Percentiles rank a stretch among this genome's conserved stretches.
phyloP scores from a whole-genome alignment of 1,139 yeast genomes.

The Scheffersomyces quercinus region DNA sequence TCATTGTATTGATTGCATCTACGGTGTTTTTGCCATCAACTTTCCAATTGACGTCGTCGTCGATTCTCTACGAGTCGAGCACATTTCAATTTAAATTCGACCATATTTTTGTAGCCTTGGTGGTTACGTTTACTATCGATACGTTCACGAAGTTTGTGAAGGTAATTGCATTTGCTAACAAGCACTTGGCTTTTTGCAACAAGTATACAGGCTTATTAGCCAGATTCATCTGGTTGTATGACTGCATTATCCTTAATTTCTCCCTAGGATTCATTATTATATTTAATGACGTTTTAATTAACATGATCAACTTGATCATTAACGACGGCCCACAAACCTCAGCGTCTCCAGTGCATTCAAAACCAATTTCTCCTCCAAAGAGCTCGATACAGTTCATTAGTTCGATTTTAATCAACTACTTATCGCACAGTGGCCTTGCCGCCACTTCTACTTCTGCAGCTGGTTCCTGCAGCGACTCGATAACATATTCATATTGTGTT shows the following conservation, averaged over 20 bases:
- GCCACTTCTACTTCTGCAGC: background rate
- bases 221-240: slow-evolving; percentile 26
- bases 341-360: slow-evolving; percentile 3
- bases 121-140: slow-evolving; percentile 15
- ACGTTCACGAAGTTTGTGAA: slow-evolving; percentile 11
- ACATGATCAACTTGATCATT: slow-evolving; percentile 14
- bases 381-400: slow-evolving; percentile 17
- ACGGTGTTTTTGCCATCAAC: slow-evolving; percentile 15
- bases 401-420: slow-evolving; percentile 16
- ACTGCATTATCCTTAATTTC: slow-evolving; percentile 17
- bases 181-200: slow-evolving; percentile 12
- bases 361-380: slow-evolving; percentile 1
- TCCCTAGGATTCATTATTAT: slow-evolving; percentile 16
- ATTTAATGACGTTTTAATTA: slow-evolving; percentile 25
- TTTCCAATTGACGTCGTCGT: slow-evolving; percentile 19
- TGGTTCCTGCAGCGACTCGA: slow-evolving; percentile 1
- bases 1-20: slow-evolving; percentile 2
- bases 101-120: slow-evolving; percentile 22
- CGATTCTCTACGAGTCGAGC: slow-evolving; percentile 12
- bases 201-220: slow-evolving; percentile 14
- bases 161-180: slow-evolving; percentile 11
- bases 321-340: slow-evolving; percentile 3
- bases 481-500: slow-evolving; percentile 2
- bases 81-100: slow-evolving; percentile 18
- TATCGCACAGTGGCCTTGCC: slow-evolving; percentile 14